These are phyloP conservation scores for Effrenium voratum DNA, from an alignment of 73 alveolate genomes.

Conservation along the genomic window DNA sequence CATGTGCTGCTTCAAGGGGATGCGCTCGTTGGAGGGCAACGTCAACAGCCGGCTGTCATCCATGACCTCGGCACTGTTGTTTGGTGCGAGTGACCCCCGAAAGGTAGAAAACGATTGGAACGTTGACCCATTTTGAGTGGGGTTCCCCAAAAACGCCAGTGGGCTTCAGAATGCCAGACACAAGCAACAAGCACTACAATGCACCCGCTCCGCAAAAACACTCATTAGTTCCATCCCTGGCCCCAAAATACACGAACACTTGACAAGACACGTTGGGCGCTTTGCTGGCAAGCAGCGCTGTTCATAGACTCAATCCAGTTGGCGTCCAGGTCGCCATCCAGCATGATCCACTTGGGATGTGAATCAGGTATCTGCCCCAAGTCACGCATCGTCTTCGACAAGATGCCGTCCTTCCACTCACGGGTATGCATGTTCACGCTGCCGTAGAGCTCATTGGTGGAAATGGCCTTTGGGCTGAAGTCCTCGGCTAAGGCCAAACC, in stretches of 20 bases:
- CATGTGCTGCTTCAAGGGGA: conserved; percentile 99
- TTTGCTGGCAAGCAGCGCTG: conserved; percentile 51
- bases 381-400: conserved; percentile 99
- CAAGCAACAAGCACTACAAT: too few relatives aligned
- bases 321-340: conserved; percentile 99
- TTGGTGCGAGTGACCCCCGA: too few relatives aligned
- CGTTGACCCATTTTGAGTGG: too few relatives aligned
- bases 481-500: too few relatives aligned
- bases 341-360: conserved; percentile 99
- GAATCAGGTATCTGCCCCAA: conserved; percentile 98
- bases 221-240: too few relatives aligned
- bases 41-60: conserved; percentile 98
- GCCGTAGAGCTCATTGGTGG: conserved; percentile 98
- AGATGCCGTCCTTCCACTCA: conserved; percentile 99
- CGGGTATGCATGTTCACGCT: conserved; percentile 98
- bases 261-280: neutral
- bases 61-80: too few relatives aligned
- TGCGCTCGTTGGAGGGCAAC: conserved; percentile 99
- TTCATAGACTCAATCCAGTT: conserved; percentile 99
- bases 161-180: too few relatives aligned
- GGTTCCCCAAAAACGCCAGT: too few relatives aligned
- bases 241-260: too few relatives aligned
- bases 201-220: too few relatives aligned
- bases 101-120: too few relatives aligned
- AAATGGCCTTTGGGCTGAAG: conserved; percentile 98